Evolutionary conservation across 2,329 filamentous ascomycete genomes (phyloP), one percentile per base, ranked within the genome.

Genomic region (Cladosporium phlei): DNA sequence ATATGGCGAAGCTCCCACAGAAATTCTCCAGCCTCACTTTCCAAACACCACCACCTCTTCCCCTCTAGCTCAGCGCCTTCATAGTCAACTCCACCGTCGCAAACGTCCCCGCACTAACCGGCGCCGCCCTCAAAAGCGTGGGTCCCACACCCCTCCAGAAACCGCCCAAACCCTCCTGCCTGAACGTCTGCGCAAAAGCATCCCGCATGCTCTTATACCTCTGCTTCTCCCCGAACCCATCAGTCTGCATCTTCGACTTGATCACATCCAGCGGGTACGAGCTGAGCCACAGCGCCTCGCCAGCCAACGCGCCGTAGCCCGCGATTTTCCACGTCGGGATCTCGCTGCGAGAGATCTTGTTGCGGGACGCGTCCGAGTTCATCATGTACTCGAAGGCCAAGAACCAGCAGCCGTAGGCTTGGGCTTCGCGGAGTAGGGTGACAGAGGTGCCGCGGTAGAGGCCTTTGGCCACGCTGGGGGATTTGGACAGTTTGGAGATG

Each of bases 171-270:
- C 93, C 93, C 69, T 94, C 89, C 5, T 70, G 74, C 51, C 77
- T 77, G 73, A 79, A 95, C 2, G 85, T 94, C 75, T 95, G 82
- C 49, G 75, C 78, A 68, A 97, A 94, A 72, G 88, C 94, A 69
- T 94, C 86, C 42, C 84, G 79, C 91, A 96, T 96, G 47, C 74
- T 83, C 65, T 73, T 79, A 70, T 86, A 98, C 64, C 77, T 77
- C 73, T 83, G 82, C 53, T 78, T 71, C 38, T 66, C 67, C 2
- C 87, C 88, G 64, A 96, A 93, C 0, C 87, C 90, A 70, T 98
- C 93, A 49, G 85, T 95, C 78, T 98, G 93, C 91, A 97, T 96
- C 80, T 95, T 97, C 71, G 88, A 95, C 85, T 98, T 98, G 70
- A 98, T 71, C 21, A 98, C 91, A 69, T 98, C 93, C 55, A 98